phyloP scores from a whole-genome alignment of 2,329 filamentous ascomycete species.

The Fonsecaea pedrosoi region DNA sequence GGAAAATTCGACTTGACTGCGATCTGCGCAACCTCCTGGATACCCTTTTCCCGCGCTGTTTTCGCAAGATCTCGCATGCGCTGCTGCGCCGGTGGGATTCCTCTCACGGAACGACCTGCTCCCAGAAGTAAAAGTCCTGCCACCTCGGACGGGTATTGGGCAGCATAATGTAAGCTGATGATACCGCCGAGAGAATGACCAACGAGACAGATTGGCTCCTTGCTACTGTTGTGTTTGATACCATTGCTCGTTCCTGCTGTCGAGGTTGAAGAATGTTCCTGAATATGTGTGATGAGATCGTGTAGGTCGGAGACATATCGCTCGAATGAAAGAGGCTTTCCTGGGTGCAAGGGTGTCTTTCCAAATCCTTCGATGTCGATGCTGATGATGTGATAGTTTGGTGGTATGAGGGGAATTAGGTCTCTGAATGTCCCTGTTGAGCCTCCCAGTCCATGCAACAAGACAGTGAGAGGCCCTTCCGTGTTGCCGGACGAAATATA shows the following conservation, averaged over 20 bases:
- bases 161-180: slow-evolving; percentile 48
- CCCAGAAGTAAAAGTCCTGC: slow-evolving; percentile 45
- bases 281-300: slow-evolving; percentile 38
- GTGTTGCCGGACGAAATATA: slow-evolving; percentile 39
- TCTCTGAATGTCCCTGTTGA: slow-evolving; percentile 34
- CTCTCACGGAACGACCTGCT: slow-evolving; percentile 43
- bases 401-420: slow-evolving; percentile 35
- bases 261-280: slow-evolving; percentile 23
- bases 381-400: slow-evolving; percentile 34
- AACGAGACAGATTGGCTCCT: slow-evolving; percentile 40
- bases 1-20: slow-evolving; percentile 44
- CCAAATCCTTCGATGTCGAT: slow-evolving; percentile 45
- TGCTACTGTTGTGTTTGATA: slow-evolving; percentile 8
- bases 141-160: slow-evolving; percentile 40
- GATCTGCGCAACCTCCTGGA: slow-evolving; percentile 41
- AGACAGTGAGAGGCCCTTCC: slow-evolving; percentile 40
- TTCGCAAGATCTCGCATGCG: slow-evolving; percentile 44
- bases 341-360: slow-evolving; percentile 34
- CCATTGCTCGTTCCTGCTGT: slow-evolving; percentile 5
- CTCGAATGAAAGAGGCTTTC: slow-evolving; percentile 34
- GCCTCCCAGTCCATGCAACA: slow-evolving; percentile 44
- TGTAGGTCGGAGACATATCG: slow-evolving; percentile 43
- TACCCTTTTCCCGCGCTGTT: slow-evolving; percentile 41
- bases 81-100: slow-evolving; percentile 44
- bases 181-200: slow-evolving; percentile 49